Evolutionary conservation across 2,329 filamentous ascomycete genomes (phyloP).

Genomic region (Tolypocladium album): DNA sequence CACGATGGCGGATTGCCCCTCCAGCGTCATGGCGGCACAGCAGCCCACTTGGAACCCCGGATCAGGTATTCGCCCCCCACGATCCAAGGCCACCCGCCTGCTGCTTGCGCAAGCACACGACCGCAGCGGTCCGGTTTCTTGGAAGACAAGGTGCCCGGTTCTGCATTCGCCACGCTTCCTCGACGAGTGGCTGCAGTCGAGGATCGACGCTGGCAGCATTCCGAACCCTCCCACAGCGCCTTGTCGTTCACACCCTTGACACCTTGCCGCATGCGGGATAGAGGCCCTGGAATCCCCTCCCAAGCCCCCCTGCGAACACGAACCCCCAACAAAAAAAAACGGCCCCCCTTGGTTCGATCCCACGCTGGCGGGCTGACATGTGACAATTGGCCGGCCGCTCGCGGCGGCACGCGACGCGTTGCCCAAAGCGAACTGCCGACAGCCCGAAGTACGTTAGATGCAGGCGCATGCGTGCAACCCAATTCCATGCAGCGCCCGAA

Average conservation of each 20-base stretch:
- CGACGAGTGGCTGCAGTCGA: neutral
- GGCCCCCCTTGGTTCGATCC: neutral
- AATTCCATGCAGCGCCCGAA: neutral
- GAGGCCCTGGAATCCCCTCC: neutral
- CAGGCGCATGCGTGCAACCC: neutral
- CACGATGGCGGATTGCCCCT: too few species aligned
- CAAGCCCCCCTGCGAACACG: too few species aligned
- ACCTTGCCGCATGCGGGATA: neutral
- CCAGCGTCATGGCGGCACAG: neutral
- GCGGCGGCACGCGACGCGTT: neutral
- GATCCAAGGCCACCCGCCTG: neutral
- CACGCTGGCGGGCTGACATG: neutral
- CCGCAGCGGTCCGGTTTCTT: neutral
- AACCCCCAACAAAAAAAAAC: constrained; percentile 4
- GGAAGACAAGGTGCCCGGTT: neutral
- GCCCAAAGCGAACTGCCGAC: neutral
- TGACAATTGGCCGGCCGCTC: neutral
- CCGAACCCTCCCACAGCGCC: neutral
- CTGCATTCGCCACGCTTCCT: neutral
- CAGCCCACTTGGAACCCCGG: neutral
- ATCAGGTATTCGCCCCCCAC: neutral
- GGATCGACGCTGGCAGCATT: neutral
- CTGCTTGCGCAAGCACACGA: too few species aligned
- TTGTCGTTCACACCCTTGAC: neutral
- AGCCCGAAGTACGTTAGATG: neutral